These are phyloP conservation scores for Stentor coeruleus DNA, from an alignment of 73 alveolate genomes.

Conservation along the genomic window DNA sequence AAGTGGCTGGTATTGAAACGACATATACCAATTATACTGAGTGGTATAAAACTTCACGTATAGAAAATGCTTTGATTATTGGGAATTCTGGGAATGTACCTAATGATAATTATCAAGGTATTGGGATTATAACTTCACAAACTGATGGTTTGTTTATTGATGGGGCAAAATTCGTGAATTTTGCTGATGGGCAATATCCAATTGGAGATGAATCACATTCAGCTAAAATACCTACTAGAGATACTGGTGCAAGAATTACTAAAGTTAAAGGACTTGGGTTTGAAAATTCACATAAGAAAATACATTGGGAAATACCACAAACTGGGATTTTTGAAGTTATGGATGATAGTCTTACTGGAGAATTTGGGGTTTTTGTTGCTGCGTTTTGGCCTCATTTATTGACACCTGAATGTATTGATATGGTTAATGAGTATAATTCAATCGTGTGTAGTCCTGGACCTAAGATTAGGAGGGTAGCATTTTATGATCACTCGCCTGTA, in stretches of 20 bases:
- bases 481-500: neutral
- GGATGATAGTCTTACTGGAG: neutral
- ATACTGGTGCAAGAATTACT: neutral
- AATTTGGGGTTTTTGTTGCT: constrained; percentile 8
- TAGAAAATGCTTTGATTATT: constrained; percentile 1
- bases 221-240: neutral
- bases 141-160: constrained; percentile 15
- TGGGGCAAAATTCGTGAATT: neutral
- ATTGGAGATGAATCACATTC: constrained; percentile 14
- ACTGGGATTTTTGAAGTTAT: neutral
- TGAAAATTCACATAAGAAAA: constrained; percentile 15
- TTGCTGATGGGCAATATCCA: neutral
- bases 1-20: constrained; percentile 45
- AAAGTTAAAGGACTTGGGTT: neutral
- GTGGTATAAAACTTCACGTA: constrained; percentile 7
- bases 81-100: neutral
- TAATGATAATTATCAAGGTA: neutral
- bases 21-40: neutral
- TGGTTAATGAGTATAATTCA: neutral
- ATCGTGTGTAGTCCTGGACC: neutral
- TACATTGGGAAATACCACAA: neutral
- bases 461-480: neutral
- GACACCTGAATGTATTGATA: neutral
- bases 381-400: constrained; percentile 25
- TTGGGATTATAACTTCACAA: constrained; percentile 17